phyloP scores from a whole-genome alignment of 1,139 yeast genomes.

The Zygoascus hellenicus region DNA sequence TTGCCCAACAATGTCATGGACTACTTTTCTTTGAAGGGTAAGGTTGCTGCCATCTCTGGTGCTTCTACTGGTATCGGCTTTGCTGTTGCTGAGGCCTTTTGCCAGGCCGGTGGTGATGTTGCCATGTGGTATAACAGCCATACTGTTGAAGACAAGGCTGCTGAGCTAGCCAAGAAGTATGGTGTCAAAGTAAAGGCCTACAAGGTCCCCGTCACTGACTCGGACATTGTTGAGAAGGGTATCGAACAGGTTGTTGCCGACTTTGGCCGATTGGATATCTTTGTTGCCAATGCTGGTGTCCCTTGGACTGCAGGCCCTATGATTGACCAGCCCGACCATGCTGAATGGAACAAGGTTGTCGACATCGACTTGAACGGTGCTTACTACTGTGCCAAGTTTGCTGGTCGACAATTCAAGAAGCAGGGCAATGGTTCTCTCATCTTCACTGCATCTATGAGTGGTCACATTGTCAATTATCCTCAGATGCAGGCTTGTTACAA shows the following conservation, averaged over 20 bases:
- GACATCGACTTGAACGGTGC: constrained; percentile 72
- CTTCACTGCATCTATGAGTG: constrained; percentile 88
- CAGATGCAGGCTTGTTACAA: constrained; percentile 87
- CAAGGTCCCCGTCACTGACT: constrained; percentile 60
- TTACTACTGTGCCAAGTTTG: constrained; percentile 65
- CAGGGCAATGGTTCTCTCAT: constrained; percentile 69
- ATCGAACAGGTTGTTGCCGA: constrained; percentile 58
- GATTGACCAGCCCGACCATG: constrained; percentile 52
- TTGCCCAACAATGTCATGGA: constrained; percentile 31
- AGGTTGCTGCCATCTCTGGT: constrained; percentile 85
- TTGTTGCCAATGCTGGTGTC: constrained; percentile 89
- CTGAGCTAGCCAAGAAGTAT: constrained; percentile 51
- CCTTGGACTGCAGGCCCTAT: constrained; percentile 77
- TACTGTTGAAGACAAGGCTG: constrained; percentile 57
- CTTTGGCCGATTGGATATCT: constrained; percentile 72
- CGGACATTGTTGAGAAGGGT: constrained; percentile 52
- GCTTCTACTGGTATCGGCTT: constrained; percentile 82
- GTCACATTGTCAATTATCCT: constrained; percentile 81
- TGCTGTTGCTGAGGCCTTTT: constrained; percentile 78
- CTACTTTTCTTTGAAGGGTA: constrained; percentile 55
- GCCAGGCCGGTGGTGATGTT: constrained; percentile 88
- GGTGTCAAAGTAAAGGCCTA: constrained; percentile 67
- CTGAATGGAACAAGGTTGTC: constrained; percentile 61
- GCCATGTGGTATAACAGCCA: constrained; percentile 76
- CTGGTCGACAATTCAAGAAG: constrained; percentile 67